Evolutionary conservation across 2,329 filamentous ascomycete genomes (phyloP).

Genomic region (Sporothrix luriei): DNA sequence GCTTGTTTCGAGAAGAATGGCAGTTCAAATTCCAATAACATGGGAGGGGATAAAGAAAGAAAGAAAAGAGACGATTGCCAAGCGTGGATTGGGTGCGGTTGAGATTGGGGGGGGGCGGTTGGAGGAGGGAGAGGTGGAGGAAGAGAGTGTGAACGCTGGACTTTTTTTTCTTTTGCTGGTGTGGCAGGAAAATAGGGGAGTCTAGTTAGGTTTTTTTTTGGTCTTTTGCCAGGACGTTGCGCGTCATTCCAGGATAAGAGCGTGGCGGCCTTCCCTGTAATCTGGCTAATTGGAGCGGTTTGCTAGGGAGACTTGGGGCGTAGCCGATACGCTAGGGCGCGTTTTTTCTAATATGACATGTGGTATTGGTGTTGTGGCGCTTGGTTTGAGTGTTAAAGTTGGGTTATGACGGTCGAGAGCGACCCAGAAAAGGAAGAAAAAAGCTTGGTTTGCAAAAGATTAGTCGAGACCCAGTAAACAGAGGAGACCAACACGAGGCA

Average conservation of each 20-base stretch:
- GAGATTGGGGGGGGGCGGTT: slow-evolving; percentile 2
- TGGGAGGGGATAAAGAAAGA: not conserved
- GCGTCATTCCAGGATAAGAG: slow-evolving; percentile 26
- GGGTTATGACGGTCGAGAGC: not conserved
- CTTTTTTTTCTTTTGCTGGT: not conserved
- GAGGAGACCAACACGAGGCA: not conserved
- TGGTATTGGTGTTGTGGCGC: slow-evolving; percentile 5
- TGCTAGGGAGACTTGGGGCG: slow-evolving; percentile 9
- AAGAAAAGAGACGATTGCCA: not conserved
- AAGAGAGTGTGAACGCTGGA: not conserved
- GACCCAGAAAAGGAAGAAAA: slow-evolving; percentile 23
- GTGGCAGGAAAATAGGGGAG: not conserved
- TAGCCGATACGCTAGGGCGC: slow-evolving; percentile 22
- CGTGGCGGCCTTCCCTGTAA: slow-evolving; percentile 9
- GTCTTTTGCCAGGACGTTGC: slow-evolving; percentile 16
- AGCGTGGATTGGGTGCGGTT: slow-evolving; percentile 21
- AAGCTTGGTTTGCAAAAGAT: slow-evolving; percentile 31
- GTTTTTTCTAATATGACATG: slow-evolving; percentile 24
- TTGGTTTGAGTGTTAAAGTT: slow-evolving; percentile 6
- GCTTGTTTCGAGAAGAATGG: slow-evolving; percentile 7
- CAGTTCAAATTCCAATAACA: slow-evolving; percentile 8
- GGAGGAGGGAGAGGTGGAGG: slow-evolving; percentile 4
- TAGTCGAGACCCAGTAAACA: slow-evolving; percentile 28
- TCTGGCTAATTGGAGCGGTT: not conserved
- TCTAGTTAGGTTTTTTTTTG: slow-evolving; percentile 13